phyloP scores from a whole-genome alignment of 2,329 filamentous ascomycete genomes.

The Ascosphaera aggregata region DNA sequence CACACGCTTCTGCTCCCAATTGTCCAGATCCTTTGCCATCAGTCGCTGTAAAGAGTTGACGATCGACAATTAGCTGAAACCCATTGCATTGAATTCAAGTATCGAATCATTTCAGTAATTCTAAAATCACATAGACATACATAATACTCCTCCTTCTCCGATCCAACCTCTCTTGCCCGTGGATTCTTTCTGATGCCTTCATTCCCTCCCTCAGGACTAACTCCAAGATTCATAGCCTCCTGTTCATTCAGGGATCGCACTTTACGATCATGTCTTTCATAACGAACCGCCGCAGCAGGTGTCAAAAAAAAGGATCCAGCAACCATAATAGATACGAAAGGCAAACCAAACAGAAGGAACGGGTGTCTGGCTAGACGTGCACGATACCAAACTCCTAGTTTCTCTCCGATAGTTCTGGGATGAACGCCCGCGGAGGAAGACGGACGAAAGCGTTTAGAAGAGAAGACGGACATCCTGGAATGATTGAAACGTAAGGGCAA shows the following conservation, averaged over 20 bases:
- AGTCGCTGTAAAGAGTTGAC: conserved; percentile 31
- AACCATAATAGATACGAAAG: conserved; percentile 75
- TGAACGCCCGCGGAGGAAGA: conserved; percentile 18
- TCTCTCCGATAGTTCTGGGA: conserved; percentile 33
- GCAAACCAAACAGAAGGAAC: conserved; percentile 81
- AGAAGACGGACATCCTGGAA: conserved; percentile 36
- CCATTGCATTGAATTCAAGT: background rate
- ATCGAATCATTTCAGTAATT: background rate
- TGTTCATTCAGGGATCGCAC: conserved; percentile 67
- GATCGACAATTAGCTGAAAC: background rate
- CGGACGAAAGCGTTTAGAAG: conserved; percentile 45
- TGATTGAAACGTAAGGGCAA: background rate
- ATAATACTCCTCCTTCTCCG: conserved; percentile 25
- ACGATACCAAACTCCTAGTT: conserved; percentile 56
- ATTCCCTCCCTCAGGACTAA: conserved; percentile 50
- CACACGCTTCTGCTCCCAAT: conserved; percentile 93
- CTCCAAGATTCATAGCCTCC: conserved; percentile 60
- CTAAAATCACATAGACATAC: conserved; percentile 10
- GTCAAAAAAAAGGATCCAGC: conserved; percentile 86
- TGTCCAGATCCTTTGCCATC: conserved; percentile 73
- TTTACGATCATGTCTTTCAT: conserved; percentile 80
- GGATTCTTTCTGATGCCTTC: conserved; percentile 41
- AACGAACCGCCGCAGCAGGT: conserved; percentile 77
- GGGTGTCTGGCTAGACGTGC: conserved; percentile 51
- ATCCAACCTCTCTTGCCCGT: conserved; percentile 18